phyloP scores from a whole-genome alignment of 2,329 filamentous ascomycete species.

The Fusarium metavorans region DNA sequence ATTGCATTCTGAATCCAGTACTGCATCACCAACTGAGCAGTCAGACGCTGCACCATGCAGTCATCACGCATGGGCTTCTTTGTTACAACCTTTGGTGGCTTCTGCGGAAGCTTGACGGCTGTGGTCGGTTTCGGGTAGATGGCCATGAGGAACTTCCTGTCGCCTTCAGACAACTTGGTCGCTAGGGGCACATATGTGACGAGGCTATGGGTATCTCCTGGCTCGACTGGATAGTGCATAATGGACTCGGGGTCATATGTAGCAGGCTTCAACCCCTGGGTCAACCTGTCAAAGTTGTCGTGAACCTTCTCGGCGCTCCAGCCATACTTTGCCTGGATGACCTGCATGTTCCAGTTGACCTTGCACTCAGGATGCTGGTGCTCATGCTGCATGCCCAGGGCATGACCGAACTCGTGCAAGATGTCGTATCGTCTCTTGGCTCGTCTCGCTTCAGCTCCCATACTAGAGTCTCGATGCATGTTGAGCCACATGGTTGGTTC shows the following conservation, averaged over 20 bases:
- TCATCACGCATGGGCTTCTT: background rate
- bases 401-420: conserved; percentile 26
- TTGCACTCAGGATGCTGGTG: conserved; percentile 4
- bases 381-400: conserved; percentile 15
- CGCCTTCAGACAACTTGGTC: background rate
- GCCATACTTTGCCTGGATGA: background rate
- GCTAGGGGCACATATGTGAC: background rate
- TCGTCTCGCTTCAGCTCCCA: background rate
- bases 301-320: background rate
- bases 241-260: background rate
- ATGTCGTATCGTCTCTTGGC: background rate
- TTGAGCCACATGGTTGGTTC: conserved; percentile 11
- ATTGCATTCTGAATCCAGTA: background rate
- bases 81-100: background rate
- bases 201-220: background rate
- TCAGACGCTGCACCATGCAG: background rate
- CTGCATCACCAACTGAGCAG: background rate
- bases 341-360: background rate
- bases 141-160: background rate
- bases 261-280: background rate
- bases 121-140: background rate
- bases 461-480: background rate
- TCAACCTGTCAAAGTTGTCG: background rate
- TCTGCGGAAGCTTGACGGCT: background rate
- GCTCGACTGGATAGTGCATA: background rate